Evolutionary conservation across 192 early-diverging fungal genomes (phyloP).

Genomic region (Glomus cerebriforme): DNA sequence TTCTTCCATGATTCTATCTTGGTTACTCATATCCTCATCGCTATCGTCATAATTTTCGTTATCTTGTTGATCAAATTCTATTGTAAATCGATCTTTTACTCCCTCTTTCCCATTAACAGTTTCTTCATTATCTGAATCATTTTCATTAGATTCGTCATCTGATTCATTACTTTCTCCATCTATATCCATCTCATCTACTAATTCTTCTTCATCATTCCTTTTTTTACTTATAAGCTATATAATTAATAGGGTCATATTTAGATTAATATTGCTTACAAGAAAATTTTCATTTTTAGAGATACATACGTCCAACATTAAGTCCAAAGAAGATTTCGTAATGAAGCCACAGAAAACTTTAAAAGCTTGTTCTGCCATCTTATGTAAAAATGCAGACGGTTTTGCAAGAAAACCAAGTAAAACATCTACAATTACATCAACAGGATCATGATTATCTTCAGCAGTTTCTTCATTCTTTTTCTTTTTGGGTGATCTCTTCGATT

Average conservation of each 20-base stretch:
- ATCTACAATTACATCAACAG: constrained; percentile 93
- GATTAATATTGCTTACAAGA: neutral
- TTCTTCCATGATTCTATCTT: constrained; percentile 9
- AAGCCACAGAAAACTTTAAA: constrained; percentile 81
- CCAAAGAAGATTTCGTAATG: constrained; percentile 75
- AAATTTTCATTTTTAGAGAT: neutral
- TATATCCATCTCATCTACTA: neutral
- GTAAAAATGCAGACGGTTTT: constrained; percentile 74
- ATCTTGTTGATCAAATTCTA: neutral
- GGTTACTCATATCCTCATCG: neutral
- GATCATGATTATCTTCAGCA: constrained; percentile 65
- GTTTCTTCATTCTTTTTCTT: constrained; percentile 54
- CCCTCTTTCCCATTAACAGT: neutral
- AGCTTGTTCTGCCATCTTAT: constrained; percentile 75
- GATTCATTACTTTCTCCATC: neutral
- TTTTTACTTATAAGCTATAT: constrained; percentile 2
- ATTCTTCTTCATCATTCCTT: neutral
- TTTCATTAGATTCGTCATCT: neutral
- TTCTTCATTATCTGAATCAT: neutral
- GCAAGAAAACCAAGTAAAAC: constrained; percentile 87
- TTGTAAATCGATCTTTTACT: neutral
- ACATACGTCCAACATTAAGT: constrained; percentile 72
- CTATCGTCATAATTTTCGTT: neutral
- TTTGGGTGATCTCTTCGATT: constrained; percentile 44
- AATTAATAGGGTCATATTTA: neutral